Evolutionary conservation across 768 basidiomycete species (phyloP), one percentile per base, ranked within the genome.

Genomic region (Tubosaeta sp.): DNA sequence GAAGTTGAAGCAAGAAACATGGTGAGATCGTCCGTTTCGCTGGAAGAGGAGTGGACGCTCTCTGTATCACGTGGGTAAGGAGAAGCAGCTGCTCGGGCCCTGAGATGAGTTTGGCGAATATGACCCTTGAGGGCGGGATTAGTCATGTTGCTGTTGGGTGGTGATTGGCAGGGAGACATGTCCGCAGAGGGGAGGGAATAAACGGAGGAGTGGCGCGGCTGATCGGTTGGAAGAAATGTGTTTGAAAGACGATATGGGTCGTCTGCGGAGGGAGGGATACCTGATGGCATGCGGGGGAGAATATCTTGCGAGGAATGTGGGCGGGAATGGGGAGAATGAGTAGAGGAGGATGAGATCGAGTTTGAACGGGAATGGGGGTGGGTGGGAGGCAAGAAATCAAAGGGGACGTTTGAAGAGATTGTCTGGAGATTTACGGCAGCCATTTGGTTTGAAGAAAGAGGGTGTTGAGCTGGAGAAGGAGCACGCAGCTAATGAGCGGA

Each of bases 1-100:
- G 80, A 69, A 22, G 77, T 62, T 52, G 76, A 74, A 42, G 74
- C 72, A 51, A 90, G 77, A 71, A 82, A 91, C 83, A 90, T 84
- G 59, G 86, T 76, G 56, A 91, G 77, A 66, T 92, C 90, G 60
- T 93, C 91, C n/a, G 89, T 85, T 73, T 92, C 91, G 71, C 84
- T 86, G 49, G 88, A 90, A 39, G 88, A 91, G 11, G 89, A 91
- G 62, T 91, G 88, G 56, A 91, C 86, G 65, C 85, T 86, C 74
- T 91, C 88, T 12, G 85, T 82, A 64, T 91, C 89, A 56, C 90
- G 83, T 49, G 88, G 86, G 70, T 93, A 93, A 42, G 90, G 90
- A 49, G 89, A 91, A 27, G 89, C 84, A 41, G 84, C 84, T 39
- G 80, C 85, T 58, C 90, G 84, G 58, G 88, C 88, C 58, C 90